Conservation (phyloP, 176 grass and related monocot genomes). For the Pharus latifolius region DNA sequence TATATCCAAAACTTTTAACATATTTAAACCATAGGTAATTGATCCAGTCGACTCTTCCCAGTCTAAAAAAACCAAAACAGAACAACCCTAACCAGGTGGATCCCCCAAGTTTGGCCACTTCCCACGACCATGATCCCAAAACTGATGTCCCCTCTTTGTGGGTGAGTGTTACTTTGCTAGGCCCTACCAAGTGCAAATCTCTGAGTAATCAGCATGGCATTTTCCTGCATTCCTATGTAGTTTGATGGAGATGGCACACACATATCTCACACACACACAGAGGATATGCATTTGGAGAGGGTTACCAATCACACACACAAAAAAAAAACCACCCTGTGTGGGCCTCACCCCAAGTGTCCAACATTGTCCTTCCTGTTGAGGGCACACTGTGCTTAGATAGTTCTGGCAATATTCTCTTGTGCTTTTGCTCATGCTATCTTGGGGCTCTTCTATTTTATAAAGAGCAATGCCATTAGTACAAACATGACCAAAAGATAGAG, state of each 20-base stretch:
- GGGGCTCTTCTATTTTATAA: background rate
- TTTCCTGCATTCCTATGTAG: constrained; percentile 4
- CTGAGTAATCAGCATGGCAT: constrained; percentile 1
- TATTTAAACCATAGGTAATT: no score
- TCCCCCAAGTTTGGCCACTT: background rate
- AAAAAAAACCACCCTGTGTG: background rate
- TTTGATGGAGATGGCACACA: constrained; percentile 16
- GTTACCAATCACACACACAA: constrained; percentile 6
- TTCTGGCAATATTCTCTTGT: constrained; percentile 24
- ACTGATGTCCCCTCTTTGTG: background rate
- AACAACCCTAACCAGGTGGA: background rate
- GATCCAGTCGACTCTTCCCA: no score
- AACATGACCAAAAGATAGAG: no score
- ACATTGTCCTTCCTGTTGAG: constrained; percentile 3
- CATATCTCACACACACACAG: background rate
- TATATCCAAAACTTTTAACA: no score
- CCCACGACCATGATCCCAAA: constrained; percentile 7
- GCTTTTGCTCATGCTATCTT: background rate
- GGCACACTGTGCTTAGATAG: constrained; percentile 5
- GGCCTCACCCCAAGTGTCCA: background rate
- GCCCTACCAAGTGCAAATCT: background rate
- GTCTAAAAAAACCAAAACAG: background rate
- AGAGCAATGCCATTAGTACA: no score
- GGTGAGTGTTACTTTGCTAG: background rate
- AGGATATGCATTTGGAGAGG: constrained; percentile 14